A percentile compares a stretch with the other conserved stretches of the same genome.
phyloP scores from a whole-genome alignment of 73 alveolate species.

The Uronychia setigera region DNA sequence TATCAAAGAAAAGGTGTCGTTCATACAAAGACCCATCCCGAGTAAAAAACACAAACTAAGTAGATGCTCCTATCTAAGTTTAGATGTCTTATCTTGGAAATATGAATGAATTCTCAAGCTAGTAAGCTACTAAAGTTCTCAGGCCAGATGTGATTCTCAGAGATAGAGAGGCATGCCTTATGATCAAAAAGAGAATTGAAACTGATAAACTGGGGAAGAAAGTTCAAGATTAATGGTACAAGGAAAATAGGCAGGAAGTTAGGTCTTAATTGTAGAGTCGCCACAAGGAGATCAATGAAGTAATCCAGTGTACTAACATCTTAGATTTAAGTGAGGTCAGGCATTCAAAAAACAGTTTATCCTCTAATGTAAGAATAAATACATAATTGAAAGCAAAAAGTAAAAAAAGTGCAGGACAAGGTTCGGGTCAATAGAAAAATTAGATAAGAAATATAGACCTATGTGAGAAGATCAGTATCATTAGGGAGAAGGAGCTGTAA shows the following conservation, averaged over 20 bases:
- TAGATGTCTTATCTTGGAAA: neutral
- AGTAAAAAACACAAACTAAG: neutral
- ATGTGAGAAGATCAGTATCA: no score
- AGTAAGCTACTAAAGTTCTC: neutral
- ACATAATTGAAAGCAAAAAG: neutral
- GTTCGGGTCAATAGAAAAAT: neutral
- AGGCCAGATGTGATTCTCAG: neutral
- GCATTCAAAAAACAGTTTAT: neutral
- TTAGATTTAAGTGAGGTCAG: neutral
- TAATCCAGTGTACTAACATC: neutral
- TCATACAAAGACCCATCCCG: neutral
- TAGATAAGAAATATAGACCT: neutral
- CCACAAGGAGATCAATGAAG: neutral
- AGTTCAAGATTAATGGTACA: neutral
- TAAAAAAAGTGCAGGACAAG: neutral
- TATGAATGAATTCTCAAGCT: neutral
- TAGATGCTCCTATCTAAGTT: neutral
- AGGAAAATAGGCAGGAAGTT: neutral
- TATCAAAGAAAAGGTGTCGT: neutral
- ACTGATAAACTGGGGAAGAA: neutral
- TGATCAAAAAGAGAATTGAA: neutral
- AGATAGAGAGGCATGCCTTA: neutral
- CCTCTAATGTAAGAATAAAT: neutral
- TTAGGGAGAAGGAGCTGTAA: no score
- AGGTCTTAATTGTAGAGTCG: neutral